Evolutionary conservation across 2,329 filamentous ascomycete species (phyloP).

Genomic region (Exophiala sideris): DNA sequence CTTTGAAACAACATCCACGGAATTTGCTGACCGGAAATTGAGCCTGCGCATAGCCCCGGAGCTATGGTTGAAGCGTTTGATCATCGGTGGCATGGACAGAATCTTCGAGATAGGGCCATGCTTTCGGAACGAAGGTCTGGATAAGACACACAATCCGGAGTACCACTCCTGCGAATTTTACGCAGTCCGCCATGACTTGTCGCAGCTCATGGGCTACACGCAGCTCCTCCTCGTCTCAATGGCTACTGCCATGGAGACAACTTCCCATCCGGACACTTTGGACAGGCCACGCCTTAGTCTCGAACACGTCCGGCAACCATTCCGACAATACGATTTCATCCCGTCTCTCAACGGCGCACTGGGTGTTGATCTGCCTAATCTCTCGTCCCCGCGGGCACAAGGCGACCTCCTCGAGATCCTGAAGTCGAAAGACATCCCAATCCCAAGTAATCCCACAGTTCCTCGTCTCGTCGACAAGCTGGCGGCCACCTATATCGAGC

Average conservation of each 20-base stretch:
- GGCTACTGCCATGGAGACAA: background rate
- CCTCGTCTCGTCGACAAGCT: constrained; percentile 78
- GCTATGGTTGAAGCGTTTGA: constrained; percentile 87
- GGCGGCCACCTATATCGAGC: constrained; percentile 72
- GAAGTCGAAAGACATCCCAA: constrained; percentile 44
- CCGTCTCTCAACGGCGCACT: constrained; percentile 70
- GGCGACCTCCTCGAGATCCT: constrained; percentile 58
- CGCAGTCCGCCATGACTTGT: constrained; percentile 64
- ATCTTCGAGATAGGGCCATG: constrained; percentile 91
- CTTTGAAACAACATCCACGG: constrained; percentile 75
- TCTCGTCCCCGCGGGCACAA: constrained; percentile 54
- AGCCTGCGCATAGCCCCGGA: constrained; percentile 88
- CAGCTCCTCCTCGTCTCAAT: constrained; percentile 14
- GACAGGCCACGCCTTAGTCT: background rate
- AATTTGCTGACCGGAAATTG: constrained; percentile 68
- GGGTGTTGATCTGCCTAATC: constrained; percentile 62
- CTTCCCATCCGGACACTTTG: background rate
- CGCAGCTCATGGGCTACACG: constrained; percentile 38
- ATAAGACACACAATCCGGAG: constrained; percentile 91
- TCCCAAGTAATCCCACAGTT: constrained; percentile 55
- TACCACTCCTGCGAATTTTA: constrained; percentile 99
- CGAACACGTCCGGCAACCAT: constrained; percentile 51
- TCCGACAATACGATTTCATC: constrained; percentile 74
- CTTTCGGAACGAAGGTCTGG: constrained; percentile 88
- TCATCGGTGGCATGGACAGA: constrained; percentile 81